These are phyloP conservation scores for Tricholoma flavovirens DNA, from an alignment of 768 basidiomycete species.

Conservation along the genomic window DNA sequence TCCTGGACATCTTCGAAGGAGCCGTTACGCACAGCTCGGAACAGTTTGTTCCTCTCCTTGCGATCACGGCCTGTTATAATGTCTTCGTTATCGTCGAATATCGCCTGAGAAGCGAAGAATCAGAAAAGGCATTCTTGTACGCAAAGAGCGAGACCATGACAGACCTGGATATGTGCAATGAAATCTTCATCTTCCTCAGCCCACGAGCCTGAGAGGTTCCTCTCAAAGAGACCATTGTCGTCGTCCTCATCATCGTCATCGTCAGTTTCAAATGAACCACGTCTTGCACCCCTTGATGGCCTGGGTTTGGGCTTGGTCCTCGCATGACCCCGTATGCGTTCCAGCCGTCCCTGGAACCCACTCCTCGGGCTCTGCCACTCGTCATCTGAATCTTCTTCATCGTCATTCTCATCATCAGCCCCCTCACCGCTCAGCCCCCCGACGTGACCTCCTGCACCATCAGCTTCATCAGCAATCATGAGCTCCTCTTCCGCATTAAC, in stretches of 20 bases:
- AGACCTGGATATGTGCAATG: slow-evolving; percentile 49
- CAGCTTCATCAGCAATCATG: slow-evolving; percentile 33
- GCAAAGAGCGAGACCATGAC: slow-evolving; percentile 8
- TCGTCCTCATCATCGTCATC: slow-evolving; percentile 27
- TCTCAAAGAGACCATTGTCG: slow-evolving; percentile 21
- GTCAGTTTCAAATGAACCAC: slow-evolving; percentile 18
- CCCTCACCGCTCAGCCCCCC: slow-evolving; percentile 24
- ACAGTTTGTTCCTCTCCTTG: slow-evolving; percentile 49
- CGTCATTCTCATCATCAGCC: slow-evolving; percentile 17
- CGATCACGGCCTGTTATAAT: slow-evolving; percentile 39
- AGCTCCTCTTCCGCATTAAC: slow-evolving; percentile 42
- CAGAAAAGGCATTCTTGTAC: not conserved
- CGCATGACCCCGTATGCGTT: slow-evolving; percentile 29
- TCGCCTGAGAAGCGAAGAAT: slow-evolving; percentile 33
- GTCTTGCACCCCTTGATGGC: slow-evolving; percentile 18
- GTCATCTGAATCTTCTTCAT: slow-evolving; percentile 26
- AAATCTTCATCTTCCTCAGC: slow-evolving; percentile 56
- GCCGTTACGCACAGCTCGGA: slow-evolving; percentile 57
- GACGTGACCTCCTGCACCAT: slow-evolving; percentile 11
- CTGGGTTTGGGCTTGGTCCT: too few relatives aligned
- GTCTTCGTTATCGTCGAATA: slow-evolving; percentile 55
- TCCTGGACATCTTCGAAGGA: slow-evolving; percentile 38
- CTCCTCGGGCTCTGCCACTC: slow-evolving; percentile 35
- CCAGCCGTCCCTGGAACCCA: slow-evolving; percentile 42
- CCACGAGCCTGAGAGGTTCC: slow-evolving; percentile 20